phyloP scores from a whole-genome alignment of 208 protist species.

The Trypanosoma vivax region DNA sequence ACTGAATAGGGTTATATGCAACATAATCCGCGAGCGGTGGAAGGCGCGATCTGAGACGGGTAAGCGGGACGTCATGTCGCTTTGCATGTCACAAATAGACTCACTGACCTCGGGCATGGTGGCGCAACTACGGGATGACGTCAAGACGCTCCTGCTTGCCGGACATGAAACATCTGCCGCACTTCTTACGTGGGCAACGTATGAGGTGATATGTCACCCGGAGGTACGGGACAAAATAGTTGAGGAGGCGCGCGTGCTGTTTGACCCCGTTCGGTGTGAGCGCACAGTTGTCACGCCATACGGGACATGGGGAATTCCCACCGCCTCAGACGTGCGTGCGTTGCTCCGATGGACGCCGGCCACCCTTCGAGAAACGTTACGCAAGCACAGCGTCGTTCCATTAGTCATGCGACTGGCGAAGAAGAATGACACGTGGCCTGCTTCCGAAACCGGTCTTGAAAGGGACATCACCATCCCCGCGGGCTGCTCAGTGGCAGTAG shows the following conservation, averaged over 20 bases:
- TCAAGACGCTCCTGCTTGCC: constrained; percentile 87
- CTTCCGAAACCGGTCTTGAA: constrained; percentile 68
- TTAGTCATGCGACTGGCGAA: constrained; percentile 76
- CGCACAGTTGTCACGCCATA: constrained; percentile 46
- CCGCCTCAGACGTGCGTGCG: constrained; percentile 42
- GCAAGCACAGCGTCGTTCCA: constrained; percentile 79
- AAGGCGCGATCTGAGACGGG: constrained; percentile 29
- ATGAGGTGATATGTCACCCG: constrained; percentile 69
- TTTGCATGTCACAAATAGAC: constrained; percentile 82
- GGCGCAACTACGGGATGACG: constrained; percentile 73
- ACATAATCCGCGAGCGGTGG: constrained; percentile 72
- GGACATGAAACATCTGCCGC: constrained; percentile 87
- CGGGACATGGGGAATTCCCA: constrained; percentile 59
- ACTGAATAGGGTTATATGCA: constrained; percentile 66
- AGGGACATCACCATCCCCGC: constrained; percentile 63
- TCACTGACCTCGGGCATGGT: constrained; percentile 44
- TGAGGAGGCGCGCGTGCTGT: constrained; percentile 58
- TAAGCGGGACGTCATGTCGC: constrained; percentile 62
- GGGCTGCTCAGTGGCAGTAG: constrained; percentile 69
- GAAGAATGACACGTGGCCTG: constrained; percentile 69
- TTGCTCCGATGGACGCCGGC: constrained; percentile 68
- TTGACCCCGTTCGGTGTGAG: constrained; percentile 61
- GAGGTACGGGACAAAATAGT: constrained; percentile 49
- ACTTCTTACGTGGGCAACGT: constrained; percentile 86
- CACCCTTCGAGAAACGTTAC: constrained; percentile 82